Evolutionary conservation across 371 early-diverging fungal genomes (phyloP), one percentile per base, ranked within the genome.

Genomic region (Mucor mucedo): DNA sequence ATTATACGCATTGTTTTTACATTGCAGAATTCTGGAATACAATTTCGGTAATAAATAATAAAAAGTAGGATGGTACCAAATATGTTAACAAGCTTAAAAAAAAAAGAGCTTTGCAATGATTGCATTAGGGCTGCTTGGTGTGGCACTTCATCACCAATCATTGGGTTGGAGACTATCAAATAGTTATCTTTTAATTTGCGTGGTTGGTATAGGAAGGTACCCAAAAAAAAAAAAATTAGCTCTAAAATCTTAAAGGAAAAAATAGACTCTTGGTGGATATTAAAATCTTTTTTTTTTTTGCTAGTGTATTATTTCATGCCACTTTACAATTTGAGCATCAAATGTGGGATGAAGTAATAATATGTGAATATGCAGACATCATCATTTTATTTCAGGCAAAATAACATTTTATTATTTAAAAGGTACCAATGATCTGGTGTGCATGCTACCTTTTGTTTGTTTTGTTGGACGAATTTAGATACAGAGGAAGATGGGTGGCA

Each of bases 341-440:
- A 68, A 79, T 79, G 79, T 79, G 76, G 79, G 79, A 79, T 60
- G 79, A 79, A 67, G 79, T 73, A 73, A 52, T 35, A 35, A 35
- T 35, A 35, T 21, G 21, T 21, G 21, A 21, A 21, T 21, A 21
- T 21, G 21, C 21, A 21, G 21, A 21, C 21, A 21, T 21, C 21
- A 21, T 21, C 21, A 21, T 21, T 21, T 21, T 21, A 21, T 21
- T 21, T 21, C 21, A 21, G 21, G 1, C 21, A 21, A 21, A 21
- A 21, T 29, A 32, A 11, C 64, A 75, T 60, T 41, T 10, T 40
- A 7, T 29, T 42, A 5, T 44, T 27, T 16, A 8, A 32, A 55
- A 79, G 79, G 65, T 79, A 4, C 79, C 76, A 52, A 79, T 79
- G 79, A 70, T 56, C 9, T 56, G 57, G 57, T 44, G 72, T 40